phyloP scores from a whole-genome alignment of 768 basidiomycete species.

The Coprinopsis strossmayeri region DNA sequence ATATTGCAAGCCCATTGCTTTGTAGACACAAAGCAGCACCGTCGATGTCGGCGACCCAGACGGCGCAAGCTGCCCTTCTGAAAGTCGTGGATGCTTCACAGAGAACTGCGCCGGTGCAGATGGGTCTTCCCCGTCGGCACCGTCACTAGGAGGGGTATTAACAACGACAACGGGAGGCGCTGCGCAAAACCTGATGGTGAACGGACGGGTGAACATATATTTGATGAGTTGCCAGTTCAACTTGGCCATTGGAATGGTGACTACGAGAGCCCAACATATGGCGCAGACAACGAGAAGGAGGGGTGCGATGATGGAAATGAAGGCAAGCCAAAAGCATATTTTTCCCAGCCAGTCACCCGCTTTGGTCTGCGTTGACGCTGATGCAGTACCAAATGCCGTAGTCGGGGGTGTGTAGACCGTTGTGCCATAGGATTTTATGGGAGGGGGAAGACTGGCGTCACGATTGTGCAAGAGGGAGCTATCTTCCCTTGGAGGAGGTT shows the following conservation, averaged over 20 bases:
- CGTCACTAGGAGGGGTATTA: conserved; percentile 19
- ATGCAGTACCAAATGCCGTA: conserved; percentile 21
- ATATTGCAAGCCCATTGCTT: conserved; percentile 83
- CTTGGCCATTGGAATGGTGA: conserved; percentile 98
- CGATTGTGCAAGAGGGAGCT: conserved; percentile 33
- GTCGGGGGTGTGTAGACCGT: conserved; percentile 24
- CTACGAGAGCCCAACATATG: conserved; percentile 90
- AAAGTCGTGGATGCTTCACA: conserved; percentile 66
- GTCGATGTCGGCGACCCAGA: conserved; percentile 76
- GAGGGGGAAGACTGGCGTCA: conserved; percentile 26
- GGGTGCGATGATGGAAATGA: conserved; percentile 78
- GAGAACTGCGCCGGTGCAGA: conserved; percentile 41
- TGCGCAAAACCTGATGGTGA: conserved; percentile 86
- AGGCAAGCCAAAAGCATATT: conserved; percentile 74
- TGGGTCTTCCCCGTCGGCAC: conserved; percentile 17
- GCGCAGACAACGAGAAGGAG: conserved; percentile 82
- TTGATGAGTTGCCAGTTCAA: conserved; percentile 93
- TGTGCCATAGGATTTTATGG: conserved; percentile 71
- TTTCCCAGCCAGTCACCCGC: conserved; percentile 57
- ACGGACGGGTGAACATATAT: conserved; percentile 72
- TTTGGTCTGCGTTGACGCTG: conserved; percentile 25
- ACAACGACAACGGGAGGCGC: conserved; percentile 71
- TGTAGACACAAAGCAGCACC: conserved; percentile 91
- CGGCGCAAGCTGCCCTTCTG: conserved; percentile 87
- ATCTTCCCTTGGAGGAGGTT: conserved; percentile 37